phyloP scores from a whole-genome alignment of 441 rosid genomes.

The Adansonia madagascariensis region DNA sequence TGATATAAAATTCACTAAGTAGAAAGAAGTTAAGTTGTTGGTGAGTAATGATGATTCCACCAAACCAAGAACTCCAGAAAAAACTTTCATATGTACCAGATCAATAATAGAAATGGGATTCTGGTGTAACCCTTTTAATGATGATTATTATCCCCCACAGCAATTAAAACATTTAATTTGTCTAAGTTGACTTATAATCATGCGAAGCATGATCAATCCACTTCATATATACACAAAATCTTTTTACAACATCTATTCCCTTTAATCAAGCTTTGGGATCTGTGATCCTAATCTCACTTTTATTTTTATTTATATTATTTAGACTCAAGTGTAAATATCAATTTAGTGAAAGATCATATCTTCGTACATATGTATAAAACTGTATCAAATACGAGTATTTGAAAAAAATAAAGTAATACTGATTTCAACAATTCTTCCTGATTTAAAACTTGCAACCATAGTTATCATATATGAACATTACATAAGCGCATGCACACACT shows the following conservation, averaged over 20 bases:
- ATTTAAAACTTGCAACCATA: too few relatives aligned
- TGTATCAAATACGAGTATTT: too few relatives aligned
- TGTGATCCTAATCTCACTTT: background rate
- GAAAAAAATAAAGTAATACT: background rate
- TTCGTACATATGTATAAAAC: too few relatives aligned
- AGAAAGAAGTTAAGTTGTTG: background rate
- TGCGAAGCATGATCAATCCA: constrained; percentile 22
- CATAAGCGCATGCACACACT: background rate
- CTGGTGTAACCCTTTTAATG: constrained; percentile 13
- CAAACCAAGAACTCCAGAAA: constrained; percentile 18
- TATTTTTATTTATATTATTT: background rate
- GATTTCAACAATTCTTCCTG: background rate
- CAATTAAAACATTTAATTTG: constrained; percentile 2
- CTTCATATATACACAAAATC: background rate
- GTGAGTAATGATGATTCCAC: constrained; percentile 31
- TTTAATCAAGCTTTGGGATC: constrained; percentile 16
- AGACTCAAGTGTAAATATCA: background rate
- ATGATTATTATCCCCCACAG: constrained; percentile 6
- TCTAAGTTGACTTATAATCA: constrained; percentile 21
- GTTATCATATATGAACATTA: too few relatives aligned
- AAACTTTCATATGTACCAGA: constrained; percentile 15
- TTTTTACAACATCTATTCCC: background rate
- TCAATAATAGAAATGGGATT: constrained; percentile 11
- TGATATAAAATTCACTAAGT: constrained; percentile 15
- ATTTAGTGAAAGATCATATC: too few relatives aligned